These are phyloP conservation scores for Cyclotella cryptica DNA, from an alignment of 108 stramenopile genomes.

Conservation along the genomic window DNA sequence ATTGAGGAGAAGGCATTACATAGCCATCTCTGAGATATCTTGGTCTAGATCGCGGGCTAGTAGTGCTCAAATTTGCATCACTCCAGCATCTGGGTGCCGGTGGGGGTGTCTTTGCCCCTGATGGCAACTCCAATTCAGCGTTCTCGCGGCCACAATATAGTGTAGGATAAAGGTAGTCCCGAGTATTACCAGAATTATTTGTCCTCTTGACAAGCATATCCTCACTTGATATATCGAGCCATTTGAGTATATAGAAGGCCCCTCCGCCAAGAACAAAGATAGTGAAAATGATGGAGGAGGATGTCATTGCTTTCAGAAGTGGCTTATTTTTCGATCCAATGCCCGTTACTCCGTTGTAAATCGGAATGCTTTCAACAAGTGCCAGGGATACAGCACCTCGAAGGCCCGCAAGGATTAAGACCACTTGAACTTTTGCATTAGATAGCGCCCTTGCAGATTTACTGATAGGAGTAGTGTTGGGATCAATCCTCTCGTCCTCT, in stretches of 20 bases:
- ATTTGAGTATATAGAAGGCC: slow-evolving; percentile 70
- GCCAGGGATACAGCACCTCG: slow-evolving; percentile 92
- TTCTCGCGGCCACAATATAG: slow-evolving; percentile 2
- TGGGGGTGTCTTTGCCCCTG: not conserved
- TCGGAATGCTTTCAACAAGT: slow-evolving; percentile 85
- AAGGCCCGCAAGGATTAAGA: slow-evolving; percentile 82
- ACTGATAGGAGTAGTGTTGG: slow-evolving; percentile 43
- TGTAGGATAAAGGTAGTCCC: slow-evolving; percentile 12
- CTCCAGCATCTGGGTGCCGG: not conserved
- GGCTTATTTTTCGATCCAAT: slow-evolving; percentile 78
- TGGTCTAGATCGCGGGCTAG: not conserved
- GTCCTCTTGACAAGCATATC: slow-evolving; percentile 46
- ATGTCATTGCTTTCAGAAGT: slow-evolving; percentile 86
- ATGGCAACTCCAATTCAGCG: not conserved
- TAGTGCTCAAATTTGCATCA: not conserved
- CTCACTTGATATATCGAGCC: slow-evolving; percentile 54
- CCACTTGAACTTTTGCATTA: slow-evolving; percentile 66
- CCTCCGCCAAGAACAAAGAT: slow-evolving; percentile 83
- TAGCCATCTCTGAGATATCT: slow-evolving; percentile 2
- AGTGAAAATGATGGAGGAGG: slow-evolving; percentile 81
- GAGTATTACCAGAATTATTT: not conserved
- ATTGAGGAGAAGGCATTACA: not conserved
- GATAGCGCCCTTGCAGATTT: slow-evolving; percentile 51
- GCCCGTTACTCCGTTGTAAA: slow-evolving; percentile 78
- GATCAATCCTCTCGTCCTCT: slow-evolving; percentile 26